Base-by-base conservation (phyloP, 2,329 filamentous ascomycete species). In the Beauveria pseudobassiana region DNA sequence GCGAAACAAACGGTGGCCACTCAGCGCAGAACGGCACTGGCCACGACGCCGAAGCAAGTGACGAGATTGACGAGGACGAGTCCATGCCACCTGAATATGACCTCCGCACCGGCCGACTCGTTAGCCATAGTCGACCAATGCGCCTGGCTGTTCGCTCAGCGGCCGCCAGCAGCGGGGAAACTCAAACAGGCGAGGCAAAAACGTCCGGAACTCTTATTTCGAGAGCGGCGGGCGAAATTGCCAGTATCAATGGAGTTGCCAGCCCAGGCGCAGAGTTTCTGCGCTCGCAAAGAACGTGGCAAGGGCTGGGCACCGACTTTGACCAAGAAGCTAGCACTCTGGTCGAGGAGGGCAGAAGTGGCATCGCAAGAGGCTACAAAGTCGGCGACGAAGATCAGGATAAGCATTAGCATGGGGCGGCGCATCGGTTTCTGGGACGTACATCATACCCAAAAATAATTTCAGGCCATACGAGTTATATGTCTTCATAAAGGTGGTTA, bases 221-320 rank as follows among this genome's bases (percentile, higher is more conserved):
- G 71, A 80, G 86, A 65, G 67, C 75, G 60, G 63, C 73, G 59
- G 86, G 88, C 3, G 89, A 96, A 65, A 67, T 98, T 20, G 88
- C 91, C 0, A 87, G 87, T 51, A 86, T 98, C 67, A 93, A 93
- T 57, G 91, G 92, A 7, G 84, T 93, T 0, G 80, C 89, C n/a
- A 98, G 93, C 51, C 95, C 95, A 0, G 95, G 91, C 0, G 95
- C 95, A 0, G 91, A 97, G 72, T 98, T 85, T 67, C 76, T 99
- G 65, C 84, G 88, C 38, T 89, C 88, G 3, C 85, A 93, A 69
- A 79, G 95, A 62, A 96, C 91, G 4, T 99, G 95, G 95, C 89
- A 89, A 70, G 95, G 95, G 0, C 76, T 99, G 26, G 95, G 95
- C 0, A 96, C 86, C 64, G 95, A 99, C 72, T 96, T 92, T 68